These are phyloP conservation scores for Salicornia ramosissima DNA, from an alignment of 148 eudicot species.

Conservation along the genomic window DNA sequence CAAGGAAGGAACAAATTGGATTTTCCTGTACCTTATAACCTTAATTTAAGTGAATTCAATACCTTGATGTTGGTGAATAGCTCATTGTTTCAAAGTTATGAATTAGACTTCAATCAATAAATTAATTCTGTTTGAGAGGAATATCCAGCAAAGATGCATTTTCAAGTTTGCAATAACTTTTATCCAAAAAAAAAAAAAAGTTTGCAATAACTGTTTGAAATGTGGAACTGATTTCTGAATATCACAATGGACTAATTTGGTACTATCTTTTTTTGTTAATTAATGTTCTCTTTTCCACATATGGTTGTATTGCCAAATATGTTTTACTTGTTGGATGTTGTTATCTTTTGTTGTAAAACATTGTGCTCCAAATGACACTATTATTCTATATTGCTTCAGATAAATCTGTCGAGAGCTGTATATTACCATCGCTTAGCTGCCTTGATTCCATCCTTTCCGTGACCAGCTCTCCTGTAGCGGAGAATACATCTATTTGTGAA, in stretches of 20 bases:
- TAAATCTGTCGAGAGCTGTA: constrained; percentile 2
- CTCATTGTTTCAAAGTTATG: not conserved
- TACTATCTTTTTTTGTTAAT: not conserved
- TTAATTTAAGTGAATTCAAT: too few relatives aligned
- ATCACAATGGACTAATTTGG: not conserved
- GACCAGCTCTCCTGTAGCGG: constrained; percentile 35
- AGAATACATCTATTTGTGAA: constrained; percentile 35
- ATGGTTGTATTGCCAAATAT: not conserved
- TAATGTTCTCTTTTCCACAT: not conserved
- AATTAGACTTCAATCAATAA: not conserved
- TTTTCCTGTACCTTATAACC: too few relatives aligned
- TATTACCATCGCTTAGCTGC: constrained; percentile 17
- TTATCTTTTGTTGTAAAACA: not conserved
- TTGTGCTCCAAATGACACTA: constrained; percentile 8
- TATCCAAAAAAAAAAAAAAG: too few relatives aligned
- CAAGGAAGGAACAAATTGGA: too few relatives aligned
- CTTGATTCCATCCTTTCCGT: constrained; percentile 31
- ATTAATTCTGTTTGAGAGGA: not conserved
- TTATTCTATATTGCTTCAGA: constrained; percentile 20
- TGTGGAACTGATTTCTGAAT: not conserved
- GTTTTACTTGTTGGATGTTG: not conserved
- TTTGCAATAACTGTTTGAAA: not conserved
- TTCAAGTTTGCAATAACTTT: not conserved
- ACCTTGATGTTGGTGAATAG: too few relatives aligned
- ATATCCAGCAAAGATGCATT: not conserved